Evolutionary conservation across 1,139 yeast genomes (phyloP), one percentile per base, ranked within the genome.

Genomic region (Hemisphaericaspora xylofermentans): DNA sequence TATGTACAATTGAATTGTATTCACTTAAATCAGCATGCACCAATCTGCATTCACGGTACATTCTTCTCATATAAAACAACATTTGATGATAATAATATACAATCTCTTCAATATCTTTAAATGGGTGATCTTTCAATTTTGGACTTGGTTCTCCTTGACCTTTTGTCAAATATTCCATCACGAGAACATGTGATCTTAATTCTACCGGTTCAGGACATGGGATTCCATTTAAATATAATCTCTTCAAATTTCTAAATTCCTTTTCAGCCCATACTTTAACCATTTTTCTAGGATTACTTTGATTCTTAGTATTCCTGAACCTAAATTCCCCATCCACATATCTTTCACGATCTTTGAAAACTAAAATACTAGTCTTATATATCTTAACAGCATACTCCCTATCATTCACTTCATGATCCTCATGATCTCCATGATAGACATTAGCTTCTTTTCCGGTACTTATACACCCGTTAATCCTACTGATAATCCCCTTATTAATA

Each of bases 361-460:
- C 97, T 49, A 94, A 67, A 50, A 94, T 94, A 0, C 98, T 89
- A 0, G 99, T 94, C 64, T 94, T 94, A 66, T 88, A 94, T 43
- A 94, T 91, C 59, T 94, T 94, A 40, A 94, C 88, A 0, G 98
- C 98, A 53, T 71, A 82, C 52, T 85, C 89, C 41, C 63, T 66
- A 13, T 63, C 78, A 54, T 66, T 54, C 1, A n/a, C n/a, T n/a
- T 60, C 49, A n/a, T 38, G 36, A 10, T 48, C 47, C 13, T 46
- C 54, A 1, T 70, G 76, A 27, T 72, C 76, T 0, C 96, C 98
- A 60, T 91, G 96, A 59, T 94, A 94, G 3, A 94, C 98, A 59
- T 94, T 94, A 19, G 98, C 98, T 61, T 94, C 99, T 61, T 94
- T 94, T 33, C 99, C 99, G 0, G 98, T 94, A 54, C 95, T 83